Evolutionary conservation across 1,139 yeast species (phyloP), one percentile per base, ranked within the genome.

Genomic region (Blastobotrys aristatus): DNA sequence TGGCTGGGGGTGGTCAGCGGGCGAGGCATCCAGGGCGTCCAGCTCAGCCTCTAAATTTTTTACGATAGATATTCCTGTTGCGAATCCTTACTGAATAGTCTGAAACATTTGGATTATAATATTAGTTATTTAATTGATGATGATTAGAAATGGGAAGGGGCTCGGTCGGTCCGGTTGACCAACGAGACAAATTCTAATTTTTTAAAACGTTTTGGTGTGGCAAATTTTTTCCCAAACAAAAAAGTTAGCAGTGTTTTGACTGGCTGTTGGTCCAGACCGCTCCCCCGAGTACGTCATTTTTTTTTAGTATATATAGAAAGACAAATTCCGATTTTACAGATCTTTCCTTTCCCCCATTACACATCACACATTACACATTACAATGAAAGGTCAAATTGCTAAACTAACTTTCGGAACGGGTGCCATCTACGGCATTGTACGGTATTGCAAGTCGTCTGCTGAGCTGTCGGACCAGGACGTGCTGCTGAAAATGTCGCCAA

Each of bases 1-100:
- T 87, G 95, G 92, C 73, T 86, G 59, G 96, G 95, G 4, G 79
- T 80, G 20, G 86, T 84, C 16, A 73, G 84, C 54, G 96, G 96
- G 5, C 82, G 82, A 55, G 84, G 85, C 1, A 79, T 88, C 56
- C 96, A 88, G 63, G 89, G 84, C 2, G 83, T 86, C 17, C 75
- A 69, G 61, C 54, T 75, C 18, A 14, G n/a, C n/a, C 38, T 24
- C 27, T 24, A 24, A 24, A n/a, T n/a, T n/a, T n/a, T n/a, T n/a
- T n/a, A n/a, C n/a, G n/a, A n/a, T 26, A 26, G 30, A 26, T 8
- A 13, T 26, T 41, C 64, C 56, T 41, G 24, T 7, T n/a, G n/a
- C 38, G 29, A 13, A 36, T 18, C 20, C 20, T 20, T 20, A 24
- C 35, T 14, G 7, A n/a, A n/a, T n/a, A n/a, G n/a, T n/a, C n/a